Evolutionary conservation across 2,329 filamentous ascomycete genomes (phyloP).

Genomic region (Exophiala spinifera): DNA sequence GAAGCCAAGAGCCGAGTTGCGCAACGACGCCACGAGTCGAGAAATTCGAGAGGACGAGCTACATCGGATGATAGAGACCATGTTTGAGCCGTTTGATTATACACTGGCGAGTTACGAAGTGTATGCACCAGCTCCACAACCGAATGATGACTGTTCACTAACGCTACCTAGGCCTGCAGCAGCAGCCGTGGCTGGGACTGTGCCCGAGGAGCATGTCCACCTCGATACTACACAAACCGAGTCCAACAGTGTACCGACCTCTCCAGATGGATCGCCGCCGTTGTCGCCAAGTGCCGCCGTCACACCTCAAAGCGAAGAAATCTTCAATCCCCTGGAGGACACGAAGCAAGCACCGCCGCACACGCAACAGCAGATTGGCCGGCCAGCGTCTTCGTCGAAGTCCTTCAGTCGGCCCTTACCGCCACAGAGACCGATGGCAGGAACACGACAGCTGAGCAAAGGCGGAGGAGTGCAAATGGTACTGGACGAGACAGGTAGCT

Average conservation of each 20-base stretch:
- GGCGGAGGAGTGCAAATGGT: slow-evolving; percentile 87
- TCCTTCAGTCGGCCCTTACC: slow-evolving; percentile 41
- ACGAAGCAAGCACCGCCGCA: slow-evolving; percentile 23
- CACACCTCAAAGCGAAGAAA: slow-evolving; percentile 13
- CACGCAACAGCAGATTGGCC: slow-evolving; percentile 1
- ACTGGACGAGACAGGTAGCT: slow-evolving; percentile 82
- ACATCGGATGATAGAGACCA: slow-evolving; percentile 87
- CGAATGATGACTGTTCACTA: slow-evolving; percentile 37
- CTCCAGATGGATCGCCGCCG: slow-evolving; percentile 29
- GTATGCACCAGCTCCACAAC: slow-evolving; percentile 44
- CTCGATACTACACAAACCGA: slow-evolving; percentile 22
- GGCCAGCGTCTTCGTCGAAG: slow-evolving; percentile 27
- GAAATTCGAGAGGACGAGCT: slow-evolving; percentile 93
- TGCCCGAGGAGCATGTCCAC: slow-evolving; percentile 19
- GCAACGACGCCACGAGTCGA: slow-evolving; percentile 90
- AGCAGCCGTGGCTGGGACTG: slow-evolving; percentile 24
- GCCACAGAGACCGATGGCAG: slow-evolving; percentile 39
- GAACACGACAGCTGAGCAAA: slow-evolving; percentile 70
- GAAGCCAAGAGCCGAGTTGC: slow-evolving; percentile 86
- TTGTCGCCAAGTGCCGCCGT: slow-evolving; percentile 21
- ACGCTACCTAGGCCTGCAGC: slow-evolving; percentile 32
- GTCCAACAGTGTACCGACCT: slow-evolving; percentile 18
- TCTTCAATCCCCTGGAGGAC: slow-evolving; percentile 9
- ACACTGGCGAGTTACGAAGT: slow-evolving; percentile 75
- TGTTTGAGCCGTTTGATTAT: slow-evolving; percentile 95